These are phyloP conservation scores for Plasmodium sp. DNA, from an alignment of 169 alveolate genomes.

Conservation along the genomic window DNA sequence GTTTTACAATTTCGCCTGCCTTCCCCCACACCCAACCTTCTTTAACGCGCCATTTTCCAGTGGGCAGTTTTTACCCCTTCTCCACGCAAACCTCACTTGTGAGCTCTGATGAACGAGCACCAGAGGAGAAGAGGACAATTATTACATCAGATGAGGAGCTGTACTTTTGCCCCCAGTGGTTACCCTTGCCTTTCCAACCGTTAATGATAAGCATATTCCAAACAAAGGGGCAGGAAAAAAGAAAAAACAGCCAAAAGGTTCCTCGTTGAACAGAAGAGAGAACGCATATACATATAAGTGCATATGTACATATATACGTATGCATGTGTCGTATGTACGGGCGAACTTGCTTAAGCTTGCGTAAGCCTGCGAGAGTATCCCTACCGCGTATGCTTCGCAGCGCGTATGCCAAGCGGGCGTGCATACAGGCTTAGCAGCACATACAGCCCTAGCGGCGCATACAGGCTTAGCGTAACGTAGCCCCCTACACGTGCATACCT, in stretches of 20 bases:
- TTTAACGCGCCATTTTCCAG: not conserved
- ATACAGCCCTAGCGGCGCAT: not conserved
- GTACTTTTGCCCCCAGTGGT: not conserved
- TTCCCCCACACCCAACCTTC: not conserved
- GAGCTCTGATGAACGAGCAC: not conserved
- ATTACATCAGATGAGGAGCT: not conserved
- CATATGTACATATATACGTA: not conserved
- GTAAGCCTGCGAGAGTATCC: not conserved
- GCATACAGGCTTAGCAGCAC: not conserved
- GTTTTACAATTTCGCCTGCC: not conserved
- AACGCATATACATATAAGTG: not conserved
- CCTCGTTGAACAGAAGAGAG: not conserved
- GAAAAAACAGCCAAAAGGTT: not conserved
- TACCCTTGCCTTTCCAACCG: not conserved
- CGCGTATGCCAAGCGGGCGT: not conserved
- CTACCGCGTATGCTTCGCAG: not conserved
- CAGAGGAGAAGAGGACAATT: not conserved
- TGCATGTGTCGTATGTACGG: not conserved
- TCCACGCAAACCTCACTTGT: not conserved
- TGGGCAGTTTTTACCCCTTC: not conserved
- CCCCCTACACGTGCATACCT: not conserved
- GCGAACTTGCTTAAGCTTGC: not conserved
- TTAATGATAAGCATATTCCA: not conserved
- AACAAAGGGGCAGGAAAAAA: not conserved
- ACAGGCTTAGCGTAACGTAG: not conserved